Evolutionary conservation across 1,284 basidiomycete genomes (phyloP).

Genomic region (Trichosporon asahii): DNA sequence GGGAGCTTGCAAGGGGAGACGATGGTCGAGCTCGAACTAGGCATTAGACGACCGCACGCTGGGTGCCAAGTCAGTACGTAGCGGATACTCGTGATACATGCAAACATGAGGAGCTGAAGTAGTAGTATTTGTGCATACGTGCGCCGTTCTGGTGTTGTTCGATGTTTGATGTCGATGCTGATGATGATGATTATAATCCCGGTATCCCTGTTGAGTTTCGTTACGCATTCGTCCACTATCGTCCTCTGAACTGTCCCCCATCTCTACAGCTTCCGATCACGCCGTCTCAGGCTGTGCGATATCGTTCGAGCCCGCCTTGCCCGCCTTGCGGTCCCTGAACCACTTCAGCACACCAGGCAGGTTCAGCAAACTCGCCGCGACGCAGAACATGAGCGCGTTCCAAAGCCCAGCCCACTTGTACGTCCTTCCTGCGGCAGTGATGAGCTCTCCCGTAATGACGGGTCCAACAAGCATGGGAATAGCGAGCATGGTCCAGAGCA

Average conservation of each 20-base stretch:
- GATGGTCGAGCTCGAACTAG: too few relatives aligned
- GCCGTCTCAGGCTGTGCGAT: background rate
- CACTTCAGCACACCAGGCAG: background rate
- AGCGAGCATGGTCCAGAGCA: conserved; percentile 39
- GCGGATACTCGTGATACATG: background rate
- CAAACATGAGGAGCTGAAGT: background rate
- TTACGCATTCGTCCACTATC: background rate
- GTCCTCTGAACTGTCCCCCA: background rate
- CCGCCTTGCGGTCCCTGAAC: background rate
- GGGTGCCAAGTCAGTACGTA: too few relatives aligned
- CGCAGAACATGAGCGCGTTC: conserved; percentile 2
- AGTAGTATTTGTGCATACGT: background rate
- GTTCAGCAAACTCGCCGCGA: background rate
- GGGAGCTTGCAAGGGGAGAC: too few relatives aligned
- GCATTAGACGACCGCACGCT: too few relatives aligned
- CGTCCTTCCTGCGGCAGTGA: conserved; percentile 19
- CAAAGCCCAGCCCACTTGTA: conserved; percentile 8
- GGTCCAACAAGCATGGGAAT: conserved; percentile 42
- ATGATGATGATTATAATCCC: background rate
- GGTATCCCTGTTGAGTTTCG: background rate
- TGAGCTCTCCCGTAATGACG: conserved; percentile 35
- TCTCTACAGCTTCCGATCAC: background rate
- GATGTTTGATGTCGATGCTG: background rate
- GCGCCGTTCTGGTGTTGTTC: background rate
- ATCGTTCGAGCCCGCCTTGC: background rate